Evolutionary conservation across 768 basidiomycete genomes (phyloP).

Genomic region (Tephrocybe sp.): DNA sequence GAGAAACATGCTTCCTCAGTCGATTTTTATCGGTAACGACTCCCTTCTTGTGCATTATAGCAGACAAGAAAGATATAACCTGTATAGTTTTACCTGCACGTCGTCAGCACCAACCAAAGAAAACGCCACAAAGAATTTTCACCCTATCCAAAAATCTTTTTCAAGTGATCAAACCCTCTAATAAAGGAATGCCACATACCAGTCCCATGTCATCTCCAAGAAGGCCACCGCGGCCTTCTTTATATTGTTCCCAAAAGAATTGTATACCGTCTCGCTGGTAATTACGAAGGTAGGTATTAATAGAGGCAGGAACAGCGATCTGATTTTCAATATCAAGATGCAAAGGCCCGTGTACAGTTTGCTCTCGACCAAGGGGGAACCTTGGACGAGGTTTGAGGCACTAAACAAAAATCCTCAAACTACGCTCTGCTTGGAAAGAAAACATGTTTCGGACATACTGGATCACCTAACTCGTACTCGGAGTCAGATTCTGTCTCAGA

Average conservation of each 20-base stretch:
- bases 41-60: slow-evolving; percentile 86
- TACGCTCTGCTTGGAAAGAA: background rate
- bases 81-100: slow-evolving; percentile 89
- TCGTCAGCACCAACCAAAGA: background rate
- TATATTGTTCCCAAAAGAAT: slow-evolving; percentile 79
- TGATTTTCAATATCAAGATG: slow-evolving; percentile 47
- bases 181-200: slow-evolving; percentile 32
- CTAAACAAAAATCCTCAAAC: background rate
- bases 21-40: slow-evolving; percentile 62
- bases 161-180: background rate
- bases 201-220: slow-evolving; percentile 97
- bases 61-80: slow-evolving; percentile 84
- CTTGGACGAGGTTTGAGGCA: slow-evolving; percentile 48
- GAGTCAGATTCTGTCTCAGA: slow-evolving; percentile 49
- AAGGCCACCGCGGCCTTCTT: slow-evolving; percentile 69
- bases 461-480: slow-evolving; percentile 30
- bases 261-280: slow-evolving; percentile 88
- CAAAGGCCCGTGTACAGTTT: slow-evolving; percentile 43
- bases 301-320: slow-evolving; percentile 59
- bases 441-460: slow-evolving; percentile 18
- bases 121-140: slow-evolving; percentile 6
- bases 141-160: slow-evolving; percentile 24
- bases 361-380: slow-evolving; percentile 47
- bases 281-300: slow-evolving; percentile 85
- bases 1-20: slow-evolving; percentile 64